Evolutionary conservation across 257 asterid genomes (phyloP).

Genomic region (Datura wrightii): DNA sequence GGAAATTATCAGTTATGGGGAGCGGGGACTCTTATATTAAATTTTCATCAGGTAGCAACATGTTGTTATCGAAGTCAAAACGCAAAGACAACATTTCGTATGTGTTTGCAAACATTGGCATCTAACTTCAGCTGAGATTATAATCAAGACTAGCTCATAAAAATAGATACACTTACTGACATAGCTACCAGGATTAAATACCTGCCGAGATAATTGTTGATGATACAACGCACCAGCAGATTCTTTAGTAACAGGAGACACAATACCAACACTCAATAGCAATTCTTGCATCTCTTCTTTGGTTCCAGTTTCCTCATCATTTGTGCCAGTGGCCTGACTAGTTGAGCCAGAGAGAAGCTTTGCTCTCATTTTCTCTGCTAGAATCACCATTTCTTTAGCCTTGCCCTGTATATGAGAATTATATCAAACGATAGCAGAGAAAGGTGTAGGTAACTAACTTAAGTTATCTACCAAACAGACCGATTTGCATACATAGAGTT

Average conservation of each 20-base stretch:
- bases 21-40: background rate
- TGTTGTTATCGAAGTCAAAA: background rate
- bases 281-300: conserved; percentile 99
- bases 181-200: conserved; percentile 35
- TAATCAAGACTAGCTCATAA: conserved; percentile 6
- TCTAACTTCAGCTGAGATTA: background rate
- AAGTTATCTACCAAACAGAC: conserved; percentile 11
- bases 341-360: conserved; percentile 87
- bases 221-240: conserved; percentile 98
- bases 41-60: background rate
- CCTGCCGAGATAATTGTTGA: conserved; percentile 98
- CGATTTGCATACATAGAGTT: background rate
- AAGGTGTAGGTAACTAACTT: background rate
- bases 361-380: conserved; percentile 95
- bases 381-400: conserved; percentile 96
- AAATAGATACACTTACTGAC: background rate
- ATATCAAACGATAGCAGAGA: conserved; percentile 6
- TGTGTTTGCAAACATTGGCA: background rate
- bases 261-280: conserved; percentile 94
- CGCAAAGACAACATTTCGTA: background rate
- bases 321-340: conserved; percentile 62
- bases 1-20: background rate
- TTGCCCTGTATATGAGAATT: conserved; percentile 57
- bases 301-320: conserved; percentile 87
- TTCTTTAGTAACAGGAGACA: conserved; percentile 96